Conservation (phyloP, 495 filamentous ascomycete species). For the Neurospora hispaniola region DNA sequence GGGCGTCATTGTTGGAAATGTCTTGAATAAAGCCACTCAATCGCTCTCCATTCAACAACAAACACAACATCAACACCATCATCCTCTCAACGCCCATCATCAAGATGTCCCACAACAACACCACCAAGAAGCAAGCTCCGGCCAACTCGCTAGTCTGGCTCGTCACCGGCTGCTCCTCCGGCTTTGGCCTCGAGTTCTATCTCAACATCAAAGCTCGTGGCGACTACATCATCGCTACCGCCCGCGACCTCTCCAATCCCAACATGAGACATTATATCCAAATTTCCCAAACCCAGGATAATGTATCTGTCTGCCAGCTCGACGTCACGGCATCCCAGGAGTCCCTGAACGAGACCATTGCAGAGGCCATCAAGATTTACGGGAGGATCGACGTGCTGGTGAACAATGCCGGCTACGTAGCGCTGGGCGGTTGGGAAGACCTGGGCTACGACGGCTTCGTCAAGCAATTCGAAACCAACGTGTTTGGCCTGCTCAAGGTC, state of each 20-base stretch:
- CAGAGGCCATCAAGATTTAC: constrained; percentile 23
- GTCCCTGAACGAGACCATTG: constrained; percentile 28
- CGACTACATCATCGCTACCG: constrained; percentile 46
- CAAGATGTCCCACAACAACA: neutral
- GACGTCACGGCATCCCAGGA: constrained; percentile 34
- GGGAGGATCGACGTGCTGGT: constrained; percentile 42
- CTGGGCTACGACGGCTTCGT: constrained; percentile 23
- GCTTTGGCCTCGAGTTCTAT: constrained; percentile 32
- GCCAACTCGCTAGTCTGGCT: constrained; percentile 17
- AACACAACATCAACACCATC: neutral
- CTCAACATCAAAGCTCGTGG: constrained; percentile 35
- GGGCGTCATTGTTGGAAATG: neutral
- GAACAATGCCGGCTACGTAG: constrained; percentile 45
- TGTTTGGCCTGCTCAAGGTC: constrained; percentile 36
- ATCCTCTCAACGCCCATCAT: neutral
- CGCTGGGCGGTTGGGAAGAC: constrained; percentile 36
- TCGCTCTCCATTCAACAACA: neutral
- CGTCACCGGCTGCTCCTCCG: constrained; percentile 38
- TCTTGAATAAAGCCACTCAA: neutral
- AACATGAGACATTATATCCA: constrained; percentile 2
- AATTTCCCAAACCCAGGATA: neutral
- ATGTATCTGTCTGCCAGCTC: constrained; percentile 24
- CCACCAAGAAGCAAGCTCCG: neutral
- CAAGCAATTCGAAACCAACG: constrained; percentile 36
- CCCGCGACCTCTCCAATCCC: constrained; percentile 26